These are phyloP conservation scores for Ogataea naganishii DNA, from an alignment of 805 yeast species.

Conservation along the genomic window DNA sequence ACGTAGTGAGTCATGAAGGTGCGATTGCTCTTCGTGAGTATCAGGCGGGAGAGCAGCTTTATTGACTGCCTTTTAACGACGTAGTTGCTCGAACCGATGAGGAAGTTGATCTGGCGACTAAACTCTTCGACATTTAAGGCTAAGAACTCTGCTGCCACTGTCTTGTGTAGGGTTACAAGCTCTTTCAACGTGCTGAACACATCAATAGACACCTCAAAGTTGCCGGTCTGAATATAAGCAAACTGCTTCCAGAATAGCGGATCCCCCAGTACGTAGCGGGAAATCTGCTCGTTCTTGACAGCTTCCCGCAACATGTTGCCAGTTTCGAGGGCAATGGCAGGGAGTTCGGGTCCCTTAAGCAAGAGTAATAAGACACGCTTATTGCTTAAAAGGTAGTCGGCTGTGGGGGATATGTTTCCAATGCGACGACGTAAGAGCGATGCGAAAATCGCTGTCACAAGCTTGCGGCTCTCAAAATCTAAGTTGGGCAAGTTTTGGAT, in stretches of 20 bases:
- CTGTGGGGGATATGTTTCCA: conserved; percentile 75
- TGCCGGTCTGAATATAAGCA: conserved; percentile 61
- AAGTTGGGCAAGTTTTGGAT: conserved; percentile 52
- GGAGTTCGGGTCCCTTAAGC: conserved; percentile 63
- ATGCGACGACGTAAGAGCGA: conserved; percentile 71
- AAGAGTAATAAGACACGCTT: conserved; percentile 59
- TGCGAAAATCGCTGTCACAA: conserved; percentile 63
- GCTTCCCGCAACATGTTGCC: conserved; percentile 83
- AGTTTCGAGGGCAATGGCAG: conserved; percentile 63
- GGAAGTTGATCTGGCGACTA: conserved; percentile 51
- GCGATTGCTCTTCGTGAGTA: conserved; percentile 64
- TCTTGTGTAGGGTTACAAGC: conserved; percentile 60
- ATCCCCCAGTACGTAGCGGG: conserved; percentile 49
- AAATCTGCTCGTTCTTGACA: conserved; percentile 65
- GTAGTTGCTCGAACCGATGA: conserved; percentile 73
- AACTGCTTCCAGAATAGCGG: conserved; percentile 76
- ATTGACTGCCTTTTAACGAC: conserved; percentile 90
- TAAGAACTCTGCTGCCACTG: conserved; percentile 64
- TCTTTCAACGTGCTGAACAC: conserved; percentile 73
- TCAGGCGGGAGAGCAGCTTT: conserved; percentile 62
- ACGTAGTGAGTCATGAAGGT: conserved; percentile 69
- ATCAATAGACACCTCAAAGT: conserved; percentile 88
- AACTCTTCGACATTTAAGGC: conserved; percentile 45
- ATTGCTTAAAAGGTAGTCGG: conserved; percentile 64
- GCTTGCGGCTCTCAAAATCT: conserved; percentile 87